Evolutionary conservation across 2,329 filamentous ascomycete genomes (phyloP), one percentile per base, ranked within the genome.

Genomic region (Pyrenophora seminiperda): DNA sequence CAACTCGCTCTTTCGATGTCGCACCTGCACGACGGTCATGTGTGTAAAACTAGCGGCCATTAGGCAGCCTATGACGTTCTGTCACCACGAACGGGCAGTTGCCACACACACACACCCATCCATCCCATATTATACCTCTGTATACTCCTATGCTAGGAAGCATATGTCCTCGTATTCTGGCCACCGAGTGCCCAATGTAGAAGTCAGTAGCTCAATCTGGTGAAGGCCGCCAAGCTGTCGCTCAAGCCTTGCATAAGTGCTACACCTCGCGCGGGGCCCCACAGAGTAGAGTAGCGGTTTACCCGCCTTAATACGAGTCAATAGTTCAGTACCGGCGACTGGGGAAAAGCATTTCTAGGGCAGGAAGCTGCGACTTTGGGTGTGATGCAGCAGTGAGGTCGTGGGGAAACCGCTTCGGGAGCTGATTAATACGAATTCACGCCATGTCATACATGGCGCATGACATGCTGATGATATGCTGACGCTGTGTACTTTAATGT

Each of bases 361-460:
- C 33, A n/a, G 37, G 20, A 41, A 24, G 18, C 33, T 39, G 17
- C 19, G 43, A 13, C 32, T 30, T 33, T 41, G 32, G 14, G 36
- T 14, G 41, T 47, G 50, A 56, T 42, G 58, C 51, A 56, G 58
- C 59, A 58, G 59, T 30, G 44, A 43, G 47, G 45, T 50, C 50
- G 47, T 46, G 44, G 47, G 31, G 20, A 22, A 20, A 27, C 18
- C 33, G 34, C 13, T 32, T 30, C 40, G 43, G 41, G 32, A 27
- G 56, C 52, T 59, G 47, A 59, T 40, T 49, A 5, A 32, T 48
- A 50, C 37, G 36, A 58, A 32, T 14, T 5, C 6, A 29, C 9
- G 40, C 29, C 32, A 42, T 31, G 29, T 32, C 32, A 31, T 29
- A 41, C 41, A 52, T 19, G 13, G n/a, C n/a, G 20, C 13, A 3